Percentiles rank a stretch among this genome's conserved stretches.
Evolutionary conservation across 176 grass and related monocot genomes (phyloP).

Genomic region (Oryza nivara): DNA sequence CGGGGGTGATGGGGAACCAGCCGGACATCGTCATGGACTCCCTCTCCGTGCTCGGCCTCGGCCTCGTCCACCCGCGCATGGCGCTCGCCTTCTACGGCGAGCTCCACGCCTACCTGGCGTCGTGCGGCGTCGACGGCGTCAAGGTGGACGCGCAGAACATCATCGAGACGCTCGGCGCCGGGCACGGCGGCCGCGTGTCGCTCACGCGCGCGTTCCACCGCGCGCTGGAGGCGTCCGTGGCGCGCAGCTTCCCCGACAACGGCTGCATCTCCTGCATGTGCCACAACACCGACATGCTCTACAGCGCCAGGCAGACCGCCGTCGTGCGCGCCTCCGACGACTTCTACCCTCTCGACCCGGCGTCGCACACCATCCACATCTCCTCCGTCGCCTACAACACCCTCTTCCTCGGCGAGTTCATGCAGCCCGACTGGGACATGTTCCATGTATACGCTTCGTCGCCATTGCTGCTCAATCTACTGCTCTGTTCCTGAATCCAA

Average conservation of each 20-base stretch:
- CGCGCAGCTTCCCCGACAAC: slow-evolving; percentile 55
- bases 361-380: slow-evolving; percentile 71
- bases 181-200: slow-evolving; percentile 52
- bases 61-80: slow-evolving; percentile 57
- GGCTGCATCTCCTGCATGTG: slow-evolving; percentile 73
- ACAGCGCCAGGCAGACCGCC: slow-evolving; percentile 58
- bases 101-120: slow-evolving; percentile 55
- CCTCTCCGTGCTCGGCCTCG: slow-evolving; percentile 49
- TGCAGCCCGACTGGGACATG: slow-evolving; percentile 90
- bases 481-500: background rate
- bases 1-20: slow-evolving; percentile 59
- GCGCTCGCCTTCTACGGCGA: slow-evolving; percentile 59
- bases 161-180: slow-evolving; percentile 49
- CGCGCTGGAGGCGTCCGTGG: slow-evolving; percentile 56
- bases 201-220: slow-evolving; percentile 50
- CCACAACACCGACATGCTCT: slow-evolving; percentile 73
- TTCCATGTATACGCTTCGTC: slow-evolving; percentile 38
- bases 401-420: slow-evolving; percentile 75
- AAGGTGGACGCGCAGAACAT: slow-evolving; percentile 56
- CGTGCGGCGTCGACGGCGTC: slow-evolving; percentile 53
- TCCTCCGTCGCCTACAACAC: slow-evolving; percentile 72
- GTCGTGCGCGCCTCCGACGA: slow-evolving; percentile 76
- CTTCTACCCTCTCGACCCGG: slow-evolving; percentile 75
- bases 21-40: slow-evolving; percentile 60
- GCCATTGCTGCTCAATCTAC: background rate